These are phyloP conservation scores for Odonthalia washingtoniensis DNA, from an alignment of 31 red algal genomes.

Conservation along the genomic window DNA sequence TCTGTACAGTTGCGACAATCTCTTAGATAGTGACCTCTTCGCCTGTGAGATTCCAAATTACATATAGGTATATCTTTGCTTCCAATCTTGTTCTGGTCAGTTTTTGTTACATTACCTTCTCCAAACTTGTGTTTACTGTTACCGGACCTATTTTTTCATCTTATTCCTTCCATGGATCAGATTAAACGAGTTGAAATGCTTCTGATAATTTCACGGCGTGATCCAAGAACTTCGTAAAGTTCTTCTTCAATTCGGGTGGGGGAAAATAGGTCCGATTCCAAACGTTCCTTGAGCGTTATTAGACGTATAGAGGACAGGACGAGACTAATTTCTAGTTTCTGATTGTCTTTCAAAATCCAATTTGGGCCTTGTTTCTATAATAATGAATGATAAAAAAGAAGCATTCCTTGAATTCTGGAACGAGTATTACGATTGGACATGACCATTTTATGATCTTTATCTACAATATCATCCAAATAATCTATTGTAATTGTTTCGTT, in stretches of 20 bases:
- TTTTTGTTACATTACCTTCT: too few relatives aligned
- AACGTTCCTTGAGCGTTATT: background rate
- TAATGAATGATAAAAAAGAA: background rate
- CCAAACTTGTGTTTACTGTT: too few relatives aligned
- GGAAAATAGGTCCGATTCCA: constrained; percentile 33
- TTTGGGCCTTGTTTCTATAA: background rate
- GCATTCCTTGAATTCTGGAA: background rate
- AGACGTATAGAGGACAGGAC: constrained; percentile 6
- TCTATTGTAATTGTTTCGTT: background rate
- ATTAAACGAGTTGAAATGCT: constrained; percentile 30
- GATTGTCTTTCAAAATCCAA: background rate
- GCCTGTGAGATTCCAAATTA: background rate
- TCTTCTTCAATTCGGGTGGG: constrained; percentile 7
- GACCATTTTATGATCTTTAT: background rate
- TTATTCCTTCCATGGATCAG: background rate
- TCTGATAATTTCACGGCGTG: constrained; percentile 13
- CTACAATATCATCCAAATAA: background rate
- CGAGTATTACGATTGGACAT: background rate
- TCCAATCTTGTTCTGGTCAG: too few relatives aligned
- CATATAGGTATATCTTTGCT: too few relatives aligned
- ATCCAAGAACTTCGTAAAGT: background rate
- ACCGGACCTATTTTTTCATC: too few relatives aligned
- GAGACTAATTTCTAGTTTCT: background rate
- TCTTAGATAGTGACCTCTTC: constrained; percentile 36
- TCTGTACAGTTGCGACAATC: constrained; percentile 28